Evolutionary conservation across 2,329 filamentous ascomycete genomes (phyloP).

Genomic region (Xylariaceae sp.): DNA sequence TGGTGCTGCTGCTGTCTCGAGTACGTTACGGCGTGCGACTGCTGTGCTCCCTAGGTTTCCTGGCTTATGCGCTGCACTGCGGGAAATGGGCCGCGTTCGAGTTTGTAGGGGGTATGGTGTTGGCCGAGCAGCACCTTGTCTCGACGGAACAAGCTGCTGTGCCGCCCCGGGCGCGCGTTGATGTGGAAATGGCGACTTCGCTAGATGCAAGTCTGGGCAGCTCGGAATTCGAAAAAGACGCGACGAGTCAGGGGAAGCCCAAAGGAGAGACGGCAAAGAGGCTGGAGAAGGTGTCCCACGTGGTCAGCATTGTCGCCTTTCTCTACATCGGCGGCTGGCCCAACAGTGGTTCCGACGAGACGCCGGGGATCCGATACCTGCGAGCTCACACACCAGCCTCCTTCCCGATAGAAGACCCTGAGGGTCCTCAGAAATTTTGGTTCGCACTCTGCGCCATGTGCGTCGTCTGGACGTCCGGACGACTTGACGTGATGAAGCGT

Average conservation of each 20-base stretch:
- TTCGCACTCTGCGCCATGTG: conserved; percentile 30
- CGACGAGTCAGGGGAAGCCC: not conserved
- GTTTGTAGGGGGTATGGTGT: conserved; percentile 31
- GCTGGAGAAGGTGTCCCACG: conserved; percentile 14
- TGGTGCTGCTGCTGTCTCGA: conserved; percentile 32
- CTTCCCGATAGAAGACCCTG: conserved; percentile 26
- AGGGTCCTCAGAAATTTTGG: conserved; percentile 34
- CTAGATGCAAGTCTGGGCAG: not conserved
- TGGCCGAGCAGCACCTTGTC: conserved; percentile 40
- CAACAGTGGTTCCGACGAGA: conserved; percentile 29
- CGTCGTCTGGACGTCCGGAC: conserved; percentile 35
- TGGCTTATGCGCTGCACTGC: conserved; percentile 33
- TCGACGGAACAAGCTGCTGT: conserved; percentile 16
- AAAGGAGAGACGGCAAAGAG: not conserved
- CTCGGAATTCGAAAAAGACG: too few relatives aligned
- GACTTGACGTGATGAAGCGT: conserved; percentile 27
- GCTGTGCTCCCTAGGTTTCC: conserved; percentile 24
- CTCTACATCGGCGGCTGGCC: conserved; percentile 38
- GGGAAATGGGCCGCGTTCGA: conserved; percentile 41
- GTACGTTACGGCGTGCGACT: conserved; percentile 30
- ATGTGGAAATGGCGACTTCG: not conserved
- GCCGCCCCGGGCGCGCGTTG: not conserved
- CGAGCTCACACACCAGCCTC: conserved; percentile 23
- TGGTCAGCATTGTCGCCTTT: conserved; percentile 23
- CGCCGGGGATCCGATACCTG: conserved; percentile 21